Base-by-base conservation (phyloP, 768 basidiomycete genomes). In the Austroboletus eburneus region DNA sequence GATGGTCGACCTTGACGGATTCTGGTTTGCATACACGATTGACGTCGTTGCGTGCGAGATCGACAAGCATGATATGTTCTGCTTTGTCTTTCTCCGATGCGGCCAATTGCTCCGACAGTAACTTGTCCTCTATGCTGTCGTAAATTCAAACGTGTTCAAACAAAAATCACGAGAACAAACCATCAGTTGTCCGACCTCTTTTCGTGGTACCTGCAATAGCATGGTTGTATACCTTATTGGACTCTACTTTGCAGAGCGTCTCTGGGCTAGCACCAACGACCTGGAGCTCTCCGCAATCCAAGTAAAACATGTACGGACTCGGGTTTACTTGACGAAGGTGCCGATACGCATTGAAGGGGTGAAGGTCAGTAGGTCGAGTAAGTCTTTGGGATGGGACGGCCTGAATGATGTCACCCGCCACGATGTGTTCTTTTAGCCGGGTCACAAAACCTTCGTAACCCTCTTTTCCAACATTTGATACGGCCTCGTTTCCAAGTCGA, bases 31-130 rank as follows among this genome's bases (percentile, higher is more conserved):
- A 98, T 27, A 97, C 91, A 10, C 96, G 83, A 65, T 99, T 98
- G 45, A 99, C 95, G 62, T 99, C 96, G 72, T 99, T 99, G 16
- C 96, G 77, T 7, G 96, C 96, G 47, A 99, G 78, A 68, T 99
- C 96, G 46, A 97, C 91, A 47, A 99, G 82, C 96, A 98, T 98
- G 65, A 98, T 92, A 63, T 99, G 95, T 63, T 99, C 96, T 34
- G 96, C 93, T 24, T 91, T 78, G 62, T 99, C 96, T 67, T 99
- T 99, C 57, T 90, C 89, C 0, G 92, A 96, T 20, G 80, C 75
- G 25, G 83, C 69, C 13, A 99, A 76, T 29, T 81, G 79, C 14
- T 80, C 75, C 9, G 87, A 86, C 6, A 98, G 72, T 50, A 72
- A 70, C 48, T 80, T 80, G 64, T 99, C 96, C 87, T 99, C 96